Conservation (phyloP, 2,329 filamentous ascomycete species). For the Whalleya microplaca region DNA sequence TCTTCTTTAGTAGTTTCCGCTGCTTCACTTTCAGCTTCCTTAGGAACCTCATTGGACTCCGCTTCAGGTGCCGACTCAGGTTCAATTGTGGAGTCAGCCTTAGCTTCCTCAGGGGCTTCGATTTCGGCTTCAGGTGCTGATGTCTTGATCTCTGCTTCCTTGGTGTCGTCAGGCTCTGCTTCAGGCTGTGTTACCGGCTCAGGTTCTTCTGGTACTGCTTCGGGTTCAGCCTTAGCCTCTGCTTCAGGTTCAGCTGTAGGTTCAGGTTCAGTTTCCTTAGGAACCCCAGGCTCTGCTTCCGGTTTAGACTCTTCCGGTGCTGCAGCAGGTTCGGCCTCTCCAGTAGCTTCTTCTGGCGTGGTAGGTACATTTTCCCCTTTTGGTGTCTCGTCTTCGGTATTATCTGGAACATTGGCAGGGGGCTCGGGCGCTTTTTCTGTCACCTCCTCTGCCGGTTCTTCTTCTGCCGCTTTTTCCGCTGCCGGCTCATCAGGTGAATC, state of each 20-base stretch:
- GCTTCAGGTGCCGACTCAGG: not conserved
- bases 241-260: no score
- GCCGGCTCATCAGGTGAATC: not conserved
- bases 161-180: no score
- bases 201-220: no score
- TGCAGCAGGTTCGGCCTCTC: no score
- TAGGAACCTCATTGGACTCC: not conserved
- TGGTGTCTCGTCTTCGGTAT: not conserved
- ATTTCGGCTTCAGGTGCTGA: no score
- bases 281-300: no score
- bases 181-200: no score
- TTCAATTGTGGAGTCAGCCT: not conserved
- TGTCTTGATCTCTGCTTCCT: no score
- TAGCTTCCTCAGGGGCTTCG: no score
- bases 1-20: slow-evolving; percentile 1
- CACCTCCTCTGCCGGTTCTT: not conserved
- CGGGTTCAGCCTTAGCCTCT: no score
- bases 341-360: slow-evolving; percentile 1
- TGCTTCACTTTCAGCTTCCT: not conserved
- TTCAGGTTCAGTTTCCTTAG: not conserved
- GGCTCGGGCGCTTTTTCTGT: not conserved
- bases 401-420: not conserved
- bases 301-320: no score
- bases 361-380: not conserved
- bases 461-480: not conserved